phyloP scores from a whole-genome alignment of 768 basidiomycete genomes.

The Polyporus arcularius region DNA sequence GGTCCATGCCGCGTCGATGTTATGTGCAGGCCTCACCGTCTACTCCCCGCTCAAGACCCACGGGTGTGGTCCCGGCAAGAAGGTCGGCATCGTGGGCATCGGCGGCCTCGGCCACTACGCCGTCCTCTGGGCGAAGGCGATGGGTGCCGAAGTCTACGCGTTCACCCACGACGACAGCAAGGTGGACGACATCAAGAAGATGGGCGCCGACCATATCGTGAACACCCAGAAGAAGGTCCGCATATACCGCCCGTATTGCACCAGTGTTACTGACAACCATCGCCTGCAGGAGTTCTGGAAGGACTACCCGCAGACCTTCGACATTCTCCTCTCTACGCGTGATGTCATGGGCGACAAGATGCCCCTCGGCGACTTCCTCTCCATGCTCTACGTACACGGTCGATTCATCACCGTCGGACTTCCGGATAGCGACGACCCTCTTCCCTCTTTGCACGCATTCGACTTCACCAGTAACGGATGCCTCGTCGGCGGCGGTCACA shows the following conservation, averaged over 20 bases:
- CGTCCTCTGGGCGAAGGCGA: constrained; percentile 49
- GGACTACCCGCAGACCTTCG: constrained; percentile 41
- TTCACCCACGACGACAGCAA: constrained; percentile 58
- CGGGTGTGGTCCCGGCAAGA: constrained; percentile 59
- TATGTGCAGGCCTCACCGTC: constrained; percentile 66
- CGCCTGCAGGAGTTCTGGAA: constrained; percentile 38
- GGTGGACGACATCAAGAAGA: constrained; percentile 53
- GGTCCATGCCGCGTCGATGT: constrained; percentile 59
- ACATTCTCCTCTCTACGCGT: constrained; percentile 47
- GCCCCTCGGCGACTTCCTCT: constrained; percentile 35
- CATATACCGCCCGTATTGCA: not conserved
- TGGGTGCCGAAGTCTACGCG: constrained; percentile 59
- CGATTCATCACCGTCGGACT: constrained; percentile 59
- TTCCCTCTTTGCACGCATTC: constrained; percentile 27
- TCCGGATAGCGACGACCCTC: constrained; percentile 49
- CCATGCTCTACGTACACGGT: constrained; percentile 53
- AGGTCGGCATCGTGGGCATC: constrained; percentile 66
- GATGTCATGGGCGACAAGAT: constrained; percentile 23
- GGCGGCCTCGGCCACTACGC: constrained; percentile 53
- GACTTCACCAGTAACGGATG: constrained; percentile 32
- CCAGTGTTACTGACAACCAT: not conserved
- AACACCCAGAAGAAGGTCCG: constrained; percentile 36
- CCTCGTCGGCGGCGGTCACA: constrained; percentile 34
- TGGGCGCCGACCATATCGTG: constrained; percentile 59
- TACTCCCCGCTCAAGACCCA: constrained; percentile 60